Percentiles rank a stretch among this genome's conserved stretches.
phyloP scores from a whole-genome alignment of 495 filamentous ascomycete genomes.

The Mytilinidion resinicola region DNA sequence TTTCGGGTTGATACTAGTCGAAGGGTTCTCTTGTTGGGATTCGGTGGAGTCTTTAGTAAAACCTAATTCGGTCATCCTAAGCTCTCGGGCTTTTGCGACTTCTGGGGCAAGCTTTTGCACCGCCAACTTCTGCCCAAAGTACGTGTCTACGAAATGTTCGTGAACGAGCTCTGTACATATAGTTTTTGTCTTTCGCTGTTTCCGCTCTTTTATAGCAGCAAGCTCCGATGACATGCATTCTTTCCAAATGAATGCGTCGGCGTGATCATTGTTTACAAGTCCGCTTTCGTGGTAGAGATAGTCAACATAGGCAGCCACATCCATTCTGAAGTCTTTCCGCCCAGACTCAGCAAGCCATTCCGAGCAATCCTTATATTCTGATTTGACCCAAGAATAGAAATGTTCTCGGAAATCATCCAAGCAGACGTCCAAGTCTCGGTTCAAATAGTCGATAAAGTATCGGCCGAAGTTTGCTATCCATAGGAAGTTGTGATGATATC shows the following conservation, averaged over 20 bases:
- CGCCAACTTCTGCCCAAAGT: constrained; percentile 47
- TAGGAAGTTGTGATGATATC: constrained; percentile 54
- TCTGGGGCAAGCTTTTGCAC: background rate
- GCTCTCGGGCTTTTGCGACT: background rate
- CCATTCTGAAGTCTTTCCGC: constrained; percentile 50
- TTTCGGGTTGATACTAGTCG: no score
- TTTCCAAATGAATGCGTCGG: constrained; percentile 42
- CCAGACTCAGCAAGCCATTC: constrained; percentile 46
- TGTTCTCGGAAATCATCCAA: constrained; percentile 47
- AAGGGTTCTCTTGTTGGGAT: background rate
- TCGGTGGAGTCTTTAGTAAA: constrained; percentile 1
- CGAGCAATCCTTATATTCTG: constrained; percentile 36
- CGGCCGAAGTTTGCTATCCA: constrained; percentile 65
- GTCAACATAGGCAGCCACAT: constrained; percentile 48
- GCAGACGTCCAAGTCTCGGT: constrained; percentile 33
- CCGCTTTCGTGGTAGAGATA: constrained; percentile 59
- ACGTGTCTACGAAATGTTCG: constrained; percentile 55
- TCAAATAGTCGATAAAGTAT: constrained; percentile 59
- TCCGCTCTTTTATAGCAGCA: constrained; percentile 20
- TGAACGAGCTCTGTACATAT: constrained; percentile 63
- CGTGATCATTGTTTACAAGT: constrained; percentile 20
- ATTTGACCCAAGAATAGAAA: constrained; percentile 51
- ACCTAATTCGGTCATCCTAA: constrained; percentile 1
- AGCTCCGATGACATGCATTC: constrained; percentile 36
- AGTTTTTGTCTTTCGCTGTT: constrained; percentile 38